Evolutionary conservation across 2,329 filamentous ascomycete genomes (phyloP).

Genomic region (Calonectria hongkongensis): DNA sequence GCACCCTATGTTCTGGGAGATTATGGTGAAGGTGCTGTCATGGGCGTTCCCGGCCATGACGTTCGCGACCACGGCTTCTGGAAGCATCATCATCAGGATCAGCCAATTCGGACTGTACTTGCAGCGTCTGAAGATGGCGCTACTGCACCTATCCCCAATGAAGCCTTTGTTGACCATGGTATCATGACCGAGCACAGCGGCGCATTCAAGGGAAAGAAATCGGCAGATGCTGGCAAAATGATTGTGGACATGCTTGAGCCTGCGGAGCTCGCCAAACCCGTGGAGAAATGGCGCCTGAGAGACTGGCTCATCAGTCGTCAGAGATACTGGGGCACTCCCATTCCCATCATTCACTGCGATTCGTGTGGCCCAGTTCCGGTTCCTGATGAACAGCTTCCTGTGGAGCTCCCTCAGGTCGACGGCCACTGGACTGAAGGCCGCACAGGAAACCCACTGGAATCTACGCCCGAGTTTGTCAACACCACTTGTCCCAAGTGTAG

Average conservation of each 20-base stretch:
- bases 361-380: conserved; percentile 88
- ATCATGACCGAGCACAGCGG: conserved; percentile 80
- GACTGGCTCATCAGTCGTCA: conserved; percentile 97
- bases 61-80: conserved; percentile 86
- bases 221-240: conserved; percentile 75
- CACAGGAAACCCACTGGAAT: conserved; percentile 85
- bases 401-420: conserved; percentile 82
- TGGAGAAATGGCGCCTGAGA: conserved; percentile 85
- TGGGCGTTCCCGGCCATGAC: conserved; percentile 94
- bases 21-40: conserved; percentile 91
- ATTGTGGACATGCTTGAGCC: conserved; percentile 75
- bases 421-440: conserved; percentile 81
- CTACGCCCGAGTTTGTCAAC: conserved; percentile 83
- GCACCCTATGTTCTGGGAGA: conserved; percentile 90
- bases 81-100: conserved; percentile 78
- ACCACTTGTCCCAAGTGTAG: conserved; percentile 85
- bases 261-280: conserved; percentile 75
- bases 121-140: conserved; percentile 69
- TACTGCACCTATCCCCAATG: conserved; percentile 64
- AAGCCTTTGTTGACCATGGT: conserved; percentile 80
- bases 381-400: conserved; percentile 84
- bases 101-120: conserved; percentile 79
- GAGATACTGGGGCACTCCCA: conserved; percentile 93
- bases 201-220: conserved; percentile 77
- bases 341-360: conserved; percentile 89